Conservation (phyloP, 352 stramenopile species). For the Phytophthora lateralis region DNA sequence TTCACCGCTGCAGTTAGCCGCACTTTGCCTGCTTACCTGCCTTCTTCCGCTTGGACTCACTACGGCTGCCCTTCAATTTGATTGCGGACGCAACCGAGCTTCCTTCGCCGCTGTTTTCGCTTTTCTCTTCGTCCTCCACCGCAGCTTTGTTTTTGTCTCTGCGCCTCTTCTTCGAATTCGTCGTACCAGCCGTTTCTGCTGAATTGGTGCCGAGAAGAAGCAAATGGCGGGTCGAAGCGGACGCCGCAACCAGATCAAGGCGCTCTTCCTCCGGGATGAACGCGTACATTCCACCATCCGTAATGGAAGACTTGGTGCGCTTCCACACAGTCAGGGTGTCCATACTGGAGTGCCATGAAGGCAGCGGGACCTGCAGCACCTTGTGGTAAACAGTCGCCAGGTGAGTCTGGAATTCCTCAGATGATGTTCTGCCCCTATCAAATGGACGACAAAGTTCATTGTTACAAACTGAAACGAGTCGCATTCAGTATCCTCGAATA, state of each 20-base stretch:
- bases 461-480: neutral
- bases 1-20: neutral
- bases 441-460: neutral
- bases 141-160: slow-evolving; percentile 15
- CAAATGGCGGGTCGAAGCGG: slow-evolving; percentile 71
- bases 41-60: slow-evolving; percentile 5
- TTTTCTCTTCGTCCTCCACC: slow-evolving; percentile 5
- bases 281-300: slow-evolving; percentile 78
- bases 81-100: neutral
- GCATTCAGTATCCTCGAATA: slow-evolving; percentile 1
- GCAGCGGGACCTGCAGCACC: slow-evolving; percentile 89
- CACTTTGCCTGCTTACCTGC: slow-evolving; percentile 13
- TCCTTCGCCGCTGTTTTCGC: slow-evolving; percentile 16
- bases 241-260: slow-evolving; percentile 68
- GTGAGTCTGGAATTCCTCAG: slow-evolving; percentile 91
- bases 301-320: slow-evolving; percentile 90
- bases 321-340: slow-evolving; percentile 95
- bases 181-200: neutral
- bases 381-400: slow-evolving; percentile 94
- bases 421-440: slow-evolving; percentile 89
- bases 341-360: slow-evolving; percentile 93
- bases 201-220: slow-evolving; percentile 33
- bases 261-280: slow-evolving; percentile 79
- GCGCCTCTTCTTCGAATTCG: slow-evolving; percentile 30
- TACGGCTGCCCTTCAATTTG: neutral